These are phyloP conservation scores for Cairneyella variabilis DNA, from an alignment of 495 filamentous ascomycete genomes.

Conservation along the genomic window DNA sequence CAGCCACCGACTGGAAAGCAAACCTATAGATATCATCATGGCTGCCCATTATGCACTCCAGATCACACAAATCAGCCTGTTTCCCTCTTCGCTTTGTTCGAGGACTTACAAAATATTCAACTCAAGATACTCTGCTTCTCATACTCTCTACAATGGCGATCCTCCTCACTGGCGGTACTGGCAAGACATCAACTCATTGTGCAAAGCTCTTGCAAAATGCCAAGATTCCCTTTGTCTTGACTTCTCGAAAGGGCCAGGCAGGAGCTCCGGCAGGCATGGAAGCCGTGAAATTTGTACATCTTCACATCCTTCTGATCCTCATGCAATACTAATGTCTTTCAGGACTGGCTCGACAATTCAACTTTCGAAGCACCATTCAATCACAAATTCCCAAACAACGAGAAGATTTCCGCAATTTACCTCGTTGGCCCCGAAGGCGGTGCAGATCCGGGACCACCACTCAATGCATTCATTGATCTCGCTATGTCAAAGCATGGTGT, in stretches of 20 bases:
- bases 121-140: neutral
- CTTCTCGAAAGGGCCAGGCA: constrained; percentile 32
- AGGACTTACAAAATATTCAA: no score
- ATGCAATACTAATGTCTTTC: neutral
- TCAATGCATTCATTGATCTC: constrained; percentile 35
- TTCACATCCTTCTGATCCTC: neutral
- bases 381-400: constrained; percentile 1
- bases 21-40: no score
- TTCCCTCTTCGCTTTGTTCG: no score
- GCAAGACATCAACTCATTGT: constrained; percentile 39
- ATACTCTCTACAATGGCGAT: constrained; percentile 24
- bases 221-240: constrained; percentile 33
- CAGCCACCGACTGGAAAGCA: no score
- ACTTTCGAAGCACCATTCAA: constrained; percentile 38
- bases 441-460: constrained; percentile 29
- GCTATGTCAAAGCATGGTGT: constrained; percentile 30
- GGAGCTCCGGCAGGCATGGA: constrained; percentile 3
- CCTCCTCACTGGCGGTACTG: constrained; percentile 45
- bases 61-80: no score
- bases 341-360: constrained; percentile 38
- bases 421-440: constrained; percentile 30
- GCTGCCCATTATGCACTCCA: no score
- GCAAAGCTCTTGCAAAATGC: constrained; percentile 31
- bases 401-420: constrained; percentile 32
- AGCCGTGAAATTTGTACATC: constrained; percentile 31